Conservation (phyloP, 352 stramenopile genomes). For the Globisporangium barbulae region DNA sequence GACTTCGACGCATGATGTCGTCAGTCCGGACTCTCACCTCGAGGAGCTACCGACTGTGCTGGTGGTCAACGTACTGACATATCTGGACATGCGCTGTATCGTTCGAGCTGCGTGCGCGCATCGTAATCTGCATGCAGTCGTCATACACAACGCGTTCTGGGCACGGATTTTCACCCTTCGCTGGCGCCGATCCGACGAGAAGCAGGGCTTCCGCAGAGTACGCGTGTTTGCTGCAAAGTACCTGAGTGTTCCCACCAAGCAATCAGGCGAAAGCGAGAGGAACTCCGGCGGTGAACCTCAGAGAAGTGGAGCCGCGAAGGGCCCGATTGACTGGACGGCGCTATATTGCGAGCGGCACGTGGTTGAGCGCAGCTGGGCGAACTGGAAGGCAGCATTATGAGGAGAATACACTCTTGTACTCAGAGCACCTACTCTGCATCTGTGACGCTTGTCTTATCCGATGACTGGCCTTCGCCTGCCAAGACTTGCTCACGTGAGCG, state of each 20-base stretch:
- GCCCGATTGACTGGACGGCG: conserved; percentile 13
- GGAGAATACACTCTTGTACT: too few relatives aligned
- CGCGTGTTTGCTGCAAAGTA: conserved; percentile 15
- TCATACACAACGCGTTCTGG: conserved; percentile 22
- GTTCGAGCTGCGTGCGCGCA: conserved; percentile 15
- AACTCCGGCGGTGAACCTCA: too few relatives aligned
- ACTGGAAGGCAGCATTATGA: conserved; percentile 15
- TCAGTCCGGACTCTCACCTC: background rate
- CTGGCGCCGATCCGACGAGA: conserved; percentile 16
- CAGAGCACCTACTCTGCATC: too few relatives aligned
- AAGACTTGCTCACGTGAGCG: too few relatives aligned
- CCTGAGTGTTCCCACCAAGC: background rate
- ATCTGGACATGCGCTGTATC: conserved; percentile 16
- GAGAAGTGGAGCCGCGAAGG: background rate
- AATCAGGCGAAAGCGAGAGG: background rate
- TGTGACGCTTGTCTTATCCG: too few relatives aligned
- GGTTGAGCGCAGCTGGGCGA: conserved; percentile 24
- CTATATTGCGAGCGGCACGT: conserved; percentile 25
- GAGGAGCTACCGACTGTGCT: conserved; percentile 21
- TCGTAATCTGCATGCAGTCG: conserved; percentile 17
- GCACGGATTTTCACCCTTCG: conserved; percentile 20
- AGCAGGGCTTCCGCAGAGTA: conserved; percentile 11
- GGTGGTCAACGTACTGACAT: conserved; percentile 16
- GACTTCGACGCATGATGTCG: background rate
- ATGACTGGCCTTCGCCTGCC: too few relatives aligned